Evolutionary conservation across 2,329 filamentous ascomycete species (phyloP), one percentile per base, ranked within the genome.

Genomic region (Colletotrichum spinosum): DNA sequence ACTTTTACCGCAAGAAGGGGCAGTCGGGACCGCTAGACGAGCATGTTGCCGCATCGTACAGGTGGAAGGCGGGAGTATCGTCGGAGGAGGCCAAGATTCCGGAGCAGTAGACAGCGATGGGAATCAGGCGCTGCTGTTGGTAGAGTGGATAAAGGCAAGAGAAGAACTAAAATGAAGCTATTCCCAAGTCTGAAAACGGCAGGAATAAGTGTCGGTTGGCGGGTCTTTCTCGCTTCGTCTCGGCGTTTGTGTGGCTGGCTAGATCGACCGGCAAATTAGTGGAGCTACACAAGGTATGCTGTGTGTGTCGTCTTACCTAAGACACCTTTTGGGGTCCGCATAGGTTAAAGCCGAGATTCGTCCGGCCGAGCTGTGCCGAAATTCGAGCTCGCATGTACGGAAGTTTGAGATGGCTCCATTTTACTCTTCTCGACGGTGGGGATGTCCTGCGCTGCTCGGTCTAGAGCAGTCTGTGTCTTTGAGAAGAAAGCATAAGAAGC

Each of bases 1-100:
- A 89, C 72, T 80, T 89, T 63, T 86, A 87, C 61, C 79, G 80
- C 13, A 78, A 78, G 25, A 72, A 77, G 10, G 86, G 86, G 0
- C 81, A 86, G 69, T 80, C 74, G 8, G 80, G 83, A 42, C 84
- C 86, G 3, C 72, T 81, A 1, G 75, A 81, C 1, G 83, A 86
- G 53, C 87, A 89, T 70, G 76, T 83, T 7, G 85, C 85, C 1
- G 77, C 82, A 0, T 79, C 76, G 37, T 86, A 86, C 72, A 74
- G 76, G n/a, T 81, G 80, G 80, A 72, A 69, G 62, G 71, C 73
- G 37, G 74, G 72, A 4, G 73, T 77, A 12, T 35, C 71, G 42
- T 68, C 73, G 4, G 69, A 71, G 17, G 67, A 76, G 35, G 73
- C 75, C 52, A 55, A 64, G 11, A 75, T 77, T 63, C 74, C 72